Evolutionary conservation across 495 filamentous ascomycete genomes (phyloP), one percentile per base, ranked within the genome.

Genomic region (Neurospora sp.): DNA sequence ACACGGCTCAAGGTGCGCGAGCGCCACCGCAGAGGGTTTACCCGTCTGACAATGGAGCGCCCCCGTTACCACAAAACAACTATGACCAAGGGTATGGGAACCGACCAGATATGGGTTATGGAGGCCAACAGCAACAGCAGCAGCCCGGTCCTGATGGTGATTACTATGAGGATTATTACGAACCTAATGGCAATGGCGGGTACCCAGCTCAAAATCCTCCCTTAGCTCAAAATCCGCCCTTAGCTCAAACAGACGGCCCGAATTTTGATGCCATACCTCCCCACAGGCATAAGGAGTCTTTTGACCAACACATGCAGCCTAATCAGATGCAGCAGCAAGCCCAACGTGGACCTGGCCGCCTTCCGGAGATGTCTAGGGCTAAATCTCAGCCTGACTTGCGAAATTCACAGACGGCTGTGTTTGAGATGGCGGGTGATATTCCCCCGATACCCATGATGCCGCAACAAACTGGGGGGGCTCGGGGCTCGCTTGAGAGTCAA

Each of bases 371-470:
- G 70, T 85, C 85, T 28, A 87, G 85, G 70, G 86, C 88, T 21
- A 87, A 88, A 76, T 93, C 91, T 39, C 92, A 94, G 75, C 91
- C 91, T 17, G 88, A 93, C 75, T 76, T 91, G 69, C 87, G 89
- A 39, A 85, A 84, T 73, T 86, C 86, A 7, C 86, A 92, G 84
- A 80, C 86, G 78, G 84, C 88, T 77, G 78, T 93, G 21, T 94
- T 93, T 76, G 92, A 92, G 75, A 89, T 94, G 84, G 88, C 88
- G 3, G 85, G 84, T 31, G 89, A 90, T 74, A 83, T 85, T n/a
- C 87, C 87, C 5, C 79, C 85, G 54, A 77, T 88, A 39, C 86
- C 86, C 34, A 80, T 79, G 17, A 81, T 83, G 43, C 80, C 74
- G 36, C 54, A 62, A 31, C 24, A 62, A 0, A 62, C 54, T 1